These are phyloP conservation scores for Lachancea thermotolerans DNA, from an alignment of 805 yeast species.

Conservation along the genomic window DNA sequence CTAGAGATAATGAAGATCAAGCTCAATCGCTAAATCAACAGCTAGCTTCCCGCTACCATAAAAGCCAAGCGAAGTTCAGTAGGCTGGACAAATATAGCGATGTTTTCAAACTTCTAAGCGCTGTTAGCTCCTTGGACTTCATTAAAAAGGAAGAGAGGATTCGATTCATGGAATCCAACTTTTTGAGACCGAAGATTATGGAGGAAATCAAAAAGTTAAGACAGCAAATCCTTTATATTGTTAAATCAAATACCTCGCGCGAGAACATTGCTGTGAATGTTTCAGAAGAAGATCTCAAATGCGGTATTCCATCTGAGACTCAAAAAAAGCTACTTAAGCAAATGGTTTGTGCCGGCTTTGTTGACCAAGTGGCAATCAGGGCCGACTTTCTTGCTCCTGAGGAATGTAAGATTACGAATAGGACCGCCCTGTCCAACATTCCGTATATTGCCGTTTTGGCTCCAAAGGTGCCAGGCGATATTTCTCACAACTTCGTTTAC, in stretches of 20 bases:
- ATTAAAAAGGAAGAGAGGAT: constrained; percentile 43
- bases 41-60: constrained; percentile 45
- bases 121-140: constrained; percentile 82
- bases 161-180: constrained; percentile 51
- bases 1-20: constrained; percentile 29
- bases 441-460: constrained; percentile 58
- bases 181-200: constrained; percentile 72
- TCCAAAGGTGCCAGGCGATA: constrained; percentile 29
- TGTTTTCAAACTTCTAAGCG: constrained; percentile 66
- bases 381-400: constrained; percentile 62
- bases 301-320: constrained; percentile 58
- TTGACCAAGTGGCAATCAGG: constrained; percentile 84
- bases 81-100: constrained; percentile 71
- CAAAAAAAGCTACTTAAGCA: constrained; percentile 82
- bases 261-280: constrained; percentile 50
- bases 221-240: constrained; percentile 70
- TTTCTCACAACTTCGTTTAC: constrained; percentile 53
- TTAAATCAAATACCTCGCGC: constrained; percentile 54
- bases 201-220: constrained; percentile 79
- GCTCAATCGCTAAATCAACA: constrained; percentile 32
- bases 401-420: constrained; percentile 55
- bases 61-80: constrained; percentile 54
- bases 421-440: constrained; percentile 47
- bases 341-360: constrained; percentile 85
- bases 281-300: constrained; percentile 39